A percentile compares a stretch with the other conserved stretches of the same genome.
Evolutionary conservation across 2,329 filamentous ascomycete genomes (phyloP).

Genomic region (Aureobasidium subglaciale): DNA sequence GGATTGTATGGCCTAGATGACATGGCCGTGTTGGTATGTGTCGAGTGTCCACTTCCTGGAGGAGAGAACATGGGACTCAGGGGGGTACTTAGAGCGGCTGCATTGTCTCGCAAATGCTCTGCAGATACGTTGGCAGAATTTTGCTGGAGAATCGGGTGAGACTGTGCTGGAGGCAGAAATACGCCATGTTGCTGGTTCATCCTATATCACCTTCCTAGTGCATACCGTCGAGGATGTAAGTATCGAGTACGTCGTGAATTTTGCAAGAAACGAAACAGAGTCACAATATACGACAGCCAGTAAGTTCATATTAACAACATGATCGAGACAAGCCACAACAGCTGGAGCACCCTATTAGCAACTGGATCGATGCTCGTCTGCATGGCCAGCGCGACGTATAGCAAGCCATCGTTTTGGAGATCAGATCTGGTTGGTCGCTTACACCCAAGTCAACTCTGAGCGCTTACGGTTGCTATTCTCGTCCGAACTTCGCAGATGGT

Average conservation of each 20-base stretch:
- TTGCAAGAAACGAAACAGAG: not conserved
- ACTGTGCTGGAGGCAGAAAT: conserved; percentile 6
- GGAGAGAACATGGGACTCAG: conserved; percentile 25
- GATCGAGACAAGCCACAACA: conserved; percentile 6
- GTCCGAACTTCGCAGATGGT: not conserved
- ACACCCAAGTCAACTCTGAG: conserved; percentile 3
- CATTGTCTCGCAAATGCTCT: conserved; percentile 15
- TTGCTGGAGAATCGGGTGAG: conserved; percentile 18
- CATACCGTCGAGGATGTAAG: not conserved
- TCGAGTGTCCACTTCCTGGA: conserved; percentile 22
- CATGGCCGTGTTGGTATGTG: conserved; percentile 21
- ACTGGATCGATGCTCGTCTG: not conserved
- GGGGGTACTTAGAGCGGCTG: conserved; percentile 20
- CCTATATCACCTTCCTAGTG: not conserved
- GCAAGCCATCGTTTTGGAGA: conserved; percentile 1
- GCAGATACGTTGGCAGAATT: conserved; percentile 28
- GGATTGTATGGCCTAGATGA: conserved; percentile 38
- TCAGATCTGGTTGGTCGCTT: conserved; percentile 1
- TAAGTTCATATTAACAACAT: not conserved
- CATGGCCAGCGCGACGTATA: not conserved
- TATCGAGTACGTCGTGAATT: not conserved
- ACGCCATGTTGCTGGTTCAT: conserved; percentile 15
- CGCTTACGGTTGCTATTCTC: conserved; percentile 14
- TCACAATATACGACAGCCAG: conserved; percentile 4
- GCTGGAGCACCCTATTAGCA: not conserved